A percentile compares a stretch with the other conserved stretches of the same genome.
phyloP scores from a whole-genome alignment of 371 early-diverging fungal genomes.

The Cokeromyces recurvatus region DNA sequence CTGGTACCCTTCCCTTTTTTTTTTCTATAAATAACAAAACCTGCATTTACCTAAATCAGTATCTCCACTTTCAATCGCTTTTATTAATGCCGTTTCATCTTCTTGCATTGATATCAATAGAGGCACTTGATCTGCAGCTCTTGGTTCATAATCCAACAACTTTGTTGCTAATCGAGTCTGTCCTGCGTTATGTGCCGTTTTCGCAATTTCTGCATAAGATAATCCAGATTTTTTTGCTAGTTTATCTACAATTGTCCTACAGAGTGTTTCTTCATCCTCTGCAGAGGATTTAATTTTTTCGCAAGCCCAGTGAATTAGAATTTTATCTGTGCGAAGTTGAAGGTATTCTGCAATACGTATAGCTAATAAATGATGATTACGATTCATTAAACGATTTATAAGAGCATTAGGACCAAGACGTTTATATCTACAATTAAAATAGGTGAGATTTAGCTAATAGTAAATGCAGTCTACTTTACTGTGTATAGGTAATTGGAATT shows the following conservation, averaged over 20 bases:
- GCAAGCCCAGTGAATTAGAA: constrained; percentile 95
- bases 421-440: constrained; percentile 75
- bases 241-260: constrained; percentile 74
- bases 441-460: no score
- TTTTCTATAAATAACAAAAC: constrained; percentile 1
- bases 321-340: constrained; percentile 71
- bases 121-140: constrained; percentile 92
- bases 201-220: constrained; percentile 90
- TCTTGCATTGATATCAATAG: constrained; percentile 89
- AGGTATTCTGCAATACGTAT: constrained; percentile 82
- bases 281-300: constrained; percentile 84
- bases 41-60: constrained; percentile 91
- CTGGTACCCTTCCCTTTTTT: not conserved
- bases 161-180: constrained; percentile 85
- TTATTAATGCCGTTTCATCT: constrained; percentile 81
- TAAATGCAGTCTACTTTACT: no score
- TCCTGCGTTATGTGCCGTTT: constrained; percentile 84
- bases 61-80: constrained; percentile 93
- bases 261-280: constrained; percentile 84
- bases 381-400: constrained; percentile 75
- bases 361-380: constrained; percentile 84
- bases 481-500: constrained; percentile 82
- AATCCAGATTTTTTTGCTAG: constrained; percentile 67
- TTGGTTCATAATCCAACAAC: constrained; percentile 91
- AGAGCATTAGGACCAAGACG: constrained; percentile 75